Conservation (phyloP, 139 green algal species). For the Auxenochlorella pyrenoidosa region DNA sequence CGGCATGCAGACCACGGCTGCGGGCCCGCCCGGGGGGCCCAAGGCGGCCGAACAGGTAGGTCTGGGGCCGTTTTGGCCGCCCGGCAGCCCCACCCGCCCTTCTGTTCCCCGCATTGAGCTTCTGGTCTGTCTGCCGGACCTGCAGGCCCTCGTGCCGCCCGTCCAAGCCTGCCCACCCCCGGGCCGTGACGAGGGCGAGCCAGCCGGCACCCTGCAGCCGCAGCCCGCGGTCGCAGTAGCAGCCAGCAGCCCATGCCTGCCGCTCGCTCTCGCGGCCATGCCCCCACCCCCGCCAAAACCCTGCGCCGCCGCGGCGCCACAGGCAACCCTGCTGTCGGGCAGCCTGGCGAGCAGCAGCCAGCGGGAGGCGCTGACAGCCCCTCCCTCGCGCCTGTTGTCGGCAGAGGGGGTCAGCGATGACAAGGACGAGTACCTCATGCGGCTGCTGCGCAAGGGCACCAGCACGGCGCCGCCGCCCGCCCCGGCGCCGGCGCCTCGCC, state of each 20-base stretch:
- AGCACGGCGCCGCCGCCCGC: not conserved
- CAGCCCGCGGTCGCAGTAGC: not conserved
- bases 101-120: not conserved
- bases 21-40: not conserved
- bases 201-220: not conserved
- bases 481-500: not conserved
- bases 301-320: not conserved
- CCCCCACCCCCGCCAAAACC: not conserved
- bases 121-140: not conserved
- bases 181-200: not conserved
- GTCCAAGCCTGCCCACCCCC: not conserved
- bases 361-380: conserved; percentile 17
- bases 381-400: not conserved
- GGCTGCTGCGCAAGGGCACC: conserved; percentile 27
- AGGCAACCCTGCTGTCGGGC: not conserved
- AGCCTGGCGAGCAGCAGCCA: conserved; percentile 34
- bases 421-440: conserved; percentile 35
- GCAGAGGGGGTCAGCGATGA: not conserved
- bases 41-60: not conserved
- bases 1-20: conserved; percentile 16
- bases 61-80: not conserved
- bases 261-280: not conserved
- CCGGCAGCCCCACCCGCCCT: not conserved
- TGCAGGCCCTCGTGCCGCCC: not conserved
- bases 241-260: not conserved